These are phyloP conservation scores for Penicillium sp. DNA, from an alignment of 2,329 filamentous ascomycete species.

Conservation along the genomic window DNA sequence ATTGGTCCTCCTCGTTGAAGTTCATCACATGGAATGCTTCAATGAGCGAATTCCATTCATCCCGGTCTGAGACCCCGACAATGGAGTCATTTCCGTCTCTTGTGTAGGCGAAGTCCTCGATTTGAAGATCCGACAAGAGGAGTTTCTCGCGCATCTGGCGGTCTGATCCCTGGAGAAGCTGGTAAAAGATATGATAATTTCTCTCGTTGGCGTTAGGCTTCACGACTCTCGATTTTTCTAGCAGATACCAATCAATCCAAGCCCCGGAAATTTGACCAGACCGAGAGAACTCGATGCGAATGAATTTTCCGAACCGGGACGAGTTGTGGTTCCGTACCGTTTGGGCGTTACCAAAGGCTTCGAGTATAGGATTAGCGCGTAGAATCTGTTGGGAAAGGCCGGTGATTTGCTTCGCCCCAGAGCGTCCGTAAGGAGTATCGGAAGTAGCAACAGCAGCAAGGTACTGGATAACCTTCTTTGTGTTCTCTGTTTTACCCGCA, in stretches of 20 bases:
- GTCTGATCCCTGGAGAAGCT: constrained; percentile 82
- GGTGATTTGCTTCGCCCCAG: constrained; percentile 64
- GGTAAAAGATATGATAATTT: constrained; percentile 97
- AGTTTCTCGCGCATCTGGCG: constrained; percentile 69
- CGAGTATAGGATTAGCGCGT: constrained; percentile 91
- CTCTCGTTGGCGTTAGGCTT: constrained; percentile 81
- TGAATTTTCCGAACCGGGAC: constrained; percentile 97
- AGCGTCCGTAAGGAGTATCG: constrained; percentile 62
- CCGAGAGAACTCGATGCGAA: constrained; percentile 88
- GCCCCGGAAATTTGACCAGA: constrained; percentile 88
- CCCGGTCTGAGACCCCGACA: constrained; percentile 78
- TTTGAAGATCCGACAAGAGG: constrained; percentile 67
- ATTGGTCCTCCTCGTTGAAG: constrained; percentile 79
- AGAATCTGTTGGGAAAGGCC: constrained; percentile 95
- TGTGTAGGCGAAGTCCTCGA: constrained; percentile 89
- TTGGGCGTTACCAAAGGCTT: constrained; percentile 97
- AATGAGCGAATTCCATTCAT: constrained; percentile 84
- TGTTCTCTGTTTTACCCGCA: constrained; percentile 97
- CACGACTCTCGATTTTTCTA: constrained; percentile 97
- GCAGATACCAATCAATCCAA: constrained; percentile 96
- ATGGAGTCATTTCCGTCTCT: constrained; percentile 89
- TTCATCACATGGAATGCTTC: constrained; percentile 95
- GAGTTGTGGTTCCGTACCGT: constrained; percentile 98
- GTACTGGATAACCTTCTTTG: constrained; percentile 99
- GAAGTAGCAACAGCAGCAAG: constrained; percentile 87